A percentile compares a stretch with the other conserved stretches of the same genome.
Conservation (phyloP, 345 rosid genomes). For the Nephelium lappaceum region DNA sequence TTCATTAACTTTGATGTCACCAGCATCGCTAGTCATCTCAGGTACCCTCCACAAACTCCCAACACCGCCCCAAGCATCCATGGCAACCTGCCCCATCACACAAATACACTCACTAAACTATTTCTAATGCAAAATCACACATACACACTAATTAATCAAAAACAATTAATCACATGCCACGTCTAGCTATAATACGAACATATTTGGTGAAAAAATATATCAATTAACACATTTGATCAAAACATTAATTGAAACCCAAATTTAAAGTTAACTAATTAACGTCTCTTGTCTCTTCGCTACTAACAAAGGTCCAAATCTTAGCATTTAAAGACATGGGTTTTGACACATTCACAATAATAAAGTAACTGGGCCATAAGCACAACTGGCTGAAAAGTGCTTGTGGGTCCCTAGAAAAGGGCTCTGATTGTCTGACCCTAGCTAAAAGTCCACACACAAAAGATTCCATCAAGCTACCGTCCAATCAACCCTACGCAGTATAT, state of each 20-base stretch:
- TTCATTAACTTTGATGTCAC: conserved; percentile 14
- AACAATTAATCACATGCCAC: not conserved
- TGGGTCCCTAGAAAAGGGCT: conserved; percentile 18
- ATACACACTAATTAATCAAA: too few relatives aligned
- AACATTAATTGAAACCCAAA: too few relatives aligned
- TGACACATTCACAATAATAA: not conserved
- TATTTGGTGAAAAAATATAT: not conserved
- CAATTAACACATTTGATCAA: too few relatives aligned
- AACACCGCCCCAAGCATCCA: conserved; percentile 31
- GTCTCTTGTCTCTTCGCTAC: too few relatives aligned
- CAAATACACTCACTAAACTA: not conserved
- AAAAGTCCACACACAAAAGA: not conserved
- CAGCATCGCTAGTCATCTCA: conserved; percentile 35
- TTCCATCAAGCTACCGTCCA: not conserved
- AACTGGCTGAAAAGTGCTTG: conserved; percentile 15
- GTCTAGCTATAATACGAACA: not conserved
- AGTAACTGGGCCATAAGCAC: conserved; percentile 12
- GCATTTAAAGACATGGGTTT: not conserved
- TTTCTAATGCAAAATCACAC: not conserved
- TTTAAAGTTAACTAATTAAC: too few relatives aligned
- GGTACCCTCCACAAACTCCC: conserved; percentile 63
- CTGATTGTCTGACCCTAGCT: not conserved
- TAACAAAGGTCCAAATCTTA: not conserved
- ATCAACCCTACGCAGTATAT: too few relatives aligned
- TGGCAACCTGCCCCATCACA: conserved; percentile 39